Conservation (phyloP, 176 grass and related monocot genomes). For the Carex littledalei region DNA sequence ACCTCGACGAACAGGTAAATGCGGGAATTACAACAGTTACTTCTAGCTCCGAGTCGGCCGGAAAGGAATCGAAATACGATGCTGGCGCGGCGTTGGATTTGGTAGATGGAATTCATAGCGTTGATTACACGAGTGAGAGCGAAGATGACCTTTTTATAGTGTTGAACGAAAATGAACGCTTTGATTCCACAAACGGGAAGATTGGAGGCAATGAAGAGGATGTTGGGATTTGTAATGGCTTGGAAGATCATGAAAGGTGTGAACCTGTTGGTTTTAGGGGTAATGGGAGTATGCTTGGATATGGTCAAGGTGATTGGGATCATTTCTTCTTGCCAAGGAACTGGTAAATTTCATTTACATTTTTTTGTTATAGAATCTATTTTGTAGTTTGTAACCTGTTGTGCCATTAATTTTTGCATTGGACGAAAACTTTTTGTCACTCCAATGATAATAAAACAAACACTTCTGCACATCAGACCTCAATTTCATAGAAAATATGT, state of each 20-base stretch:
- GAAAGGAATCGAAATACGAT: slow-evolving; percentile 36
- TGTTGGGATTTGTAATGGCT: neutral
- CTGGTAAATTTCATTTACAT: slow-evolving; percentile 31
- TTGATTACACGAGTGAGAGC: slow-evolving; percentile 46
- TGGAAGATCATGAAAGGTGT: slow-evolving; percentile 32
- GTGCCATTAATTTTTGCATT: neutral
- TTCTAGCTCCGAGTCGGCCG: slow-evolving; percentile 43
- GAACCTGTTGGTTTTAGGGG: slow-evolving; percentile 26
- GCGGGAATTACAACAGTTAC: slow-evolving; percentile 29
- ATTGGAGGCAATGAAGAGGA: slow-evolving; percentile 31
- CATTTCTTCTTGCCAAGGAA: slow-evolving; percentile 65
- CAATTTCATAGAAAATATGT: neutral
- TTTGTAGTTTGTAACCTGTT: neutral
- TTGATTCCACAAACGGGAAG: neutral
- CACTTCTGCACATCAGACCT: neutral
- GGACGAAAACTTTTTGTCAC: neutral
- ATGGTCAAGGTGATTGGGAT: slow-evolving; percentile 25
- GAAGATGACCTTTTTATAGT: slow-evolving; percentile 70
- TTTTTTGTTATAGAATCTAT: neutral
- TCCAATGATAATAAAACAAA: neutral
- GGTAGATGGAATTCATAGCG: slow-evolving; percentile 30
- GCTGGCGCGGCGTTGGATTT: slow-evolving; percentile 41
- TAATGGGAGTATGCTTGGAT: slow-evolving; percentile 21
- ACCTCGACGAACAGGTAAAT: slow-evolving; percentile 55
- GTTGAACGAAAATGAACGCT: slow-evolving; percentile 46